Percentiles rank a stretch among this genome's conserved stretches.
Evolutionary conservation across 768 basidiomycete genomes (phyloP).

Genomic region (Boletellus emodensis): DNA sequence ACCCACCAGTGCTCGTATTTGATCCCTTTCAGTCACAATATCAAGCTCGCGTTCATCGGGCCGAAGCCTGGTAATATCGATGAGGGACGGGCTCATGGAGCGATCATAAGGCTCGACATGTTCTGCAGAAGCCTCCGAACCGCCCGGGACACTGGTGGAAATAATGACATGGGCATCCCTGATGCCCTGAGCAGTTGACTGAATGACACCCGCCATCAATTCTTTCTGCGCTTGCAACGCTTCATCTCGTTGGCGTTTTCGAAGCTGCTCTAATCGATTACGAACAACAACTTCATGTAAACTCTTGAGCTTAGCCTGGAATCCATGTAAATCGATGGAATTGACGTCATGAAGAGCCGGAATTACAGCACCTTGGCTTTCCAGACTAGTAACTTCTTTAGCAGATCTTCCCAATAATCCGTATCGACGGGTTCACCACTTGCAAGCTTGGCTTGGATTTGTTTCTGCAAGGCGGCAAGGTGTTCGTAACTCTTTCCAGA

Average conservation of each 20-base stretch:
- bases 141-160: conserved; percentile 30
- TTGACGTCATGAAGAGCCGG: not conserved
- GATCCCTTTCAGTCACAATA: conserved; percentile 66
- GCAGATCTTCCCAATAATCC: conserved; percentile 94
- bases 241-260: conserved; percentile 94
- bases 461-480: conserved; percentile 74
- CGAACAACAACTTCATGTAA: conserved; percentile 96
- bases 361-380: conserved; percentile 76
- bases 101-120: conserved; percentile 78
- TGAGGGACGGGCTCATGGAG: conserved; percentile 78
- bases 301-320: conserved; percentile 82
- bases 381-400: conserved; percentile 92
- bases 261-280: conserved; percentile 92
- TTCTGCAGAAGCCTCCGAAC: conserved; percentile 42
- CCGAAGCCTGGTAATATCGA: conserved; percentile 66
- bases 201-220: conserved; percentile 72
- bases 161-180: conserved; percentile 34
- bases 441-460: conserved; percentile 81
- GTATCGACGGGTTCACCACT: conserved; percentile 94
- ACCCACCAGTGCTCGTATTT: conserved; percentile 60
- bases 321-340: conserved; percentile 4
- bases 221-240: conserved; percentile 93
- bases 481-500: conserved; percentile 85
- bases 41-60: conserved; percentile 81
- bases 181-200: conserved; percentile 48